These are phyloP conservation scores for Xylariaceae sp. DNA, from an alignment of 2,329 filamentous ascomycete genomes.

Conservation along the genomic window DNA sequence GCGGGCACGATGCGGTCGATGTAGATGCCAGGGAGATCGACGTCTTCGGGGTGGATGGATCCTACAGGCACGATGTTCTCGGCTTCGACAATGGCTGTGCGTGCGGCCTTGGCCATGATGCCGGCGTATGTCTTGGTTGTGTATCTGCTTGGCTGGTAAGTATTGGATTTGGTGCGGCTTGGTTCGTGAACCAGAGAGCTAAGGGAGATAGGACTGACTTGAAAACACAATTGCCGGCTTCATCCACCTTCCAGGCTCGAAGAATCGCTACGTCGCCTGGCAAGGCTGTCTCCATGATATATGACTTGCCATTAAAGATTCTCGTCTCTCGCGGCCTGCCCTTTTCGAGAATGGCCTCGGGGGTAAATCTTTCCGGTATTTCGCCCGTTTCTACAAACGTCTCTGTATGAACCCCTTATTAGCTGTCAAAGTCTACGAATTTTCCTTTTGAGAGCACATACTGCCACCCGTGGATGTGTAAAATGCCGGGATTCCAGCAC, in stretches of 20 bases:
- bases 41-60: constrained; percentile 66
- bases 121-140: constrained; percentile 72
- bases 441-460: constrained; percentile 36
- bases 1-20: constrained; percentile 77
- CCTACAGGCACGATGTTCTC: constrained; percentile 77
- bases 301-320: constrained; percentile 68
- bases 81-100: constrained; percentile 75
- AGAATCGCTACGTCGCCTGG: constrained; percentile 74
- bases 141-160: constrained; percentile 40
- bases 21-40: constrained; percentile 78
- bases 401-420: constrained; percentile 36
- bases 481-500: constrained; percentile 75
- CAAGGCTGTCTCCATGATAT: constrained; percentile 74
- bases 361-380: constrained; percentile 59
- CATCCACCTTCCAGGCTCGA: constrained; percentile 71
- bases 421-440: no score
- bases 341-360: constrained; percentile 58
- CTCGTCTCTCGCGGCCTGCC: constrained; percentile 66
- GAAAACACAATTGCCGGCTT: constrained; percentile 76
- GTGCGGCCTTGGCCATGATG: constrained; percentile 78
- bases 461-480: constrained; percentile 71
- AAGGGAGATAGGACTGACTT: constrained; percentile 40
- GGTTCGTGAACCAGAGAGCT: background rate
- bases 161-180: background rate
- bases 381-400: constrained; percentile 66